A percentile compares a stretch with the other conserved stretches of the same genome.
phyloP scores from a whole-genome alignment of 1,139 yeast species.

The Suhomyces panamericanus region DNA sequence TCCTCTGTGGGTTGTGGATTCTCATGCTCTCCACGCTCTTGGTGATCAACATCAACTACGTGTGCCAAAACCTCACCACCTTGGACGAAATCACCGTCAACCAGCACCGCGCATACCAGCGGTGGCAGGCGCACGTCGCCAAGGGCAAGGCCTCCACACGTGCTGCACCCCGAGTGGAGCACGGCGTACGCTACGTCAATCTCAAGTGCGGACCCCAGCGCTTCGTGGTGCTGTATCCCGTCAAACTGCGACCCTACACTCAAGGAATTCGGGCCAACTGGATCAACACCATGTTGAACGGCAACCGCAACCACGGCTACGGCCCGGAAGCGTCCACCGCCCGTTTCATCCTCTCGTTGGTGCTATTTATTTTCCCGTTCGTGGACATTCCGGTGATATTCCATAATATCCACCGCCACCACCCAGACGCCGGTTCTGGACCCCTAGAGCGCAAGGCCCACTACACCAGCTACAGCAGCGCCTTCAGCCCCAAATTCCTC shows the following conservation, averaged over 20 bases:
- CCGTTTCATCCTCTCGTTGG: slow-evolving; percentile 22
- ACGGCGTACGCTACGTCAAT: slow-evolving; percentile 36
- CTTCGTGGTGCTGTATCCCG: slow-evolving; percentile 31
- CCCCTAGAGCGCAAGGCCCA: neutral
- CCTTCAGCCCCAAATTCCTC: slow-evolving; percentile 23
- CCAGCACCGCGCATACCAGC: slow-evolving; percentile 24
- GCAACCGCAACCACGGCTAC: slow-evolving; percentile 26
- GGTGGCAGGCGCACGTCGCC: slow-evolving; percentile 19
- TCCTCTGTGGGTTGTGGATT: slow-evolving; percentile 43
- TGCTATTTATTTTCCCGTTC: slow-evolving; percentile 31
- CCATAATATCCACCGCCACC: slow-evolving; percentile 5
- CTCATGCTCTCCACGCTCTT: slow-evolving; percentile 41
- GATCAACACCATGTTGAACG: slow-evolving; percentile 35
- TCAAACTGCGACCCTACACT: slow-evolving; percentile 25
- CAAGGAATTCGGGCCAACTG: slow-evolving; percentile 35
- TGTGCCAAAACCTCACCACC: slow-evolving; percentile 48
- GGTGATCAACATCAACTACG: slow-evolving; percentile 37
- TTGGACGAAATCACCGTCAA: slow-evolving; percentile 23
- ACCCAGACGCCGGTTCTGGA: neutral
- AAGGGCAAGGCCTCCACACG: slow-evolving; percentile 8
- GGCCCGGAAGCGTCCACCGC: slow-evolving; percentile 11
- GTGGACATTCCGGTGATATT: slow-evolving; percentile 26
- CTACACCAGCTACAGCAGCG: slow-evolving; percentile 10
- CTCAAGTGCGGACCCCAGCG: slow-evolving; percentile 26
- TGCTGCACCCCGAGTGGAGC: slow-evolving; percentile 29